A percentile compares a stretch with the other conserved stretches of the same genome.
Evolutionary conservation across 1,139 yeast genomes (phyloP).

Genomic region (Nakaseomyces nivariensis): DNA sequence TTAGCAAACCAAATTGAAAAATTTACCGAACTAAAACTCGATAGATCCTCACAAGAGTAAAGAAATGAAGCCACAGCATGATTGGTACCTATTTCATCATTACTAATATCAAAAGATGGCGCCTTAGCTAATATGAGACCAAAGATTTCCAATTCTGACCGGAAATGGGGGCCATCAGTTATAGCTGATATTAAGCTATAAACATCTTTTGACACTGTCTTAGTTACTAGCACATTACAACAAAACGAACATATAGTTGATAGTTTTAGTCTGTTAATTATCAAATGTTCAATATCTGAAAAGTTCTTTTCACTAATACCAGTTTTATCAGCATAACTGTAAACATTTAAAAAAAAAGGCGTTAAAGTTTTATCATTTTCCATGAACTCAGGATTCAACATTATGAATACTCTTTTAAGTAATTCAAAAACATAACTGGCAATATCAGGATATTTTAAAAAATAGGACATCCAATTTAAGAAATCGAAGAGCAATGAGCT

Average conservation of each 20-base stretch:
- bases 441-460: background rate
- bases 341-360: background rate
- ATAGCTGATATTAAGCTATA: background rate
- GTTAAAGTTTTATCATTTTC: background rate
- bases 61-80: background rate
- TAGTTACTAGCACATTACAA: background rate
- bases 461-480: conserved; percentile 2
- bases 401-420: background rate
- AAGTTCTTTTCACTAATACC: background rate
- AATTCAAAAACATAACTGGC: background rate
- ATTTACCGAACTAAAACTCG: background rate
- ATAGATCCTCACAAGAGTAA: background rate
- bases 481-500: background rate
- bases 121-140: background rate
- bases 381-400: background rate
- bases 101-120: background rate
- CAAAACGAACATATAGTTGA: background rate
- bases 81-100: background rate
- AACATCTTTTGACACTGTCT: background rate
- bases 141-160: background rate
- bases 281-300: background rate
- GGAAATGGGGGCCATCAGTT: background rate
- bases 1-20: background rate
- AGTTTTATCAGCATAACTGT: background rate
- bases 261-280: background rate